Evolutionary conservation across 2,329 filamentous ascomycete genomes (phyloP).

Genomic region (Aspergillus tanneri): DNA sequence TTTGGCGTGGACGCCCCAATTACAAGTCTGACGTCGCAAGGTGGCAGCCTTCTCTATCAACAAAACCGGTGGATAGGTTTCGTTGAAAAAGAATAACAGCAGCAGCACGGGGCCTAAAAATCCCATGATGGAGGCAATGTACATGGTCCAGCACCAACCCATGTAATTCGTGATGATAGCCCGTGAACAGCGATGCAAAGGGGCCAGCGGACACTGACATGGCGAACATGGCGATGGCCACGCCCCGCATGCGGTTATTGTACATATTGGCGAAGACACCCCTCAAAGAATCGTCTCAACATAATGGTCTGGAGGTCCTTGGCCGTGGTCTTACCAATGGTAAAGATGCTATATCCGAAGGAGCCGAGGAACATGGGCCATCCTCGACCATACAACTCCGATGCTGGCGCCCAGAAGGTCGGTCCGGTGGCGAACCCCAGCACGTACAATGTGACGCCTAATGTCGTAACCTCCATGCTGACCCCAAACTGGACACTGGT

Average conservation of each 20-base stretch:
- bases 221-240: slow-evolving; percentile 50
- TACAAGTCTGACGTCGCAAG: slow-evolving; percentile 53
- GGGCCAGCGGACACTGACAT: slow-evolving; percentile 52
- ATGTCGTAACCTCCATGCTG: slow-evolving; percentile 42
- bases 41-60: slow-evolving; percentile 43
- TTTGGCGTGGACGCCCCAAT: slow-evolving; percentile 60
- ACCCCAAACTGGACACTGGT: slow-evolving; percentile 53
- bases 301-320: slow-evolving; percentile 44
- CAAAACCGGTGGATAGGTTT: slow-evolving; percentile 52
- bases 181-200: slow-evolving; percentile 50
- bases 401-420: slow-evolving; percentile 61
- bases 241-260: slow-evolving; percentile 43
- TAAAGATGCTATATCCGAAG: slow-evolving; percentile 45
- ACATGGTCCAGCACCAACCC: slow-evolving; percentile 54
- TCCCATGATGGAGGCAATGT: slow-evolving; percentile 55
- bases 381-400: slow-evolving; percentile 60
- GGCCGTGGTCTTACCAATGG: slow-evolving; percentile 44
- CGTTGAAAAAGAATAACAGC: slow-evolving; percentile 48
- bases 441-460: slow-evolving; percentile 51
- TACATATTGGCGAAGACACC: slow-evolving; percentile 51
- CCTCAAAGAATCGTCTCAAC: slow-evolving; percentile 48
- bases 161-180: slow-evolving; percentile 48
- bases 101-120: slow-evolving; percentile 43
- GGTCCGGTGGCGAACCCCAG: slow-evolving; percentile 59
- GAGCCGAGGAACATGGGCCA: slow-evolving; percentile 49